Conservation (phyloP, 805 yeast species). For the Candida tibetensis region DNA sequence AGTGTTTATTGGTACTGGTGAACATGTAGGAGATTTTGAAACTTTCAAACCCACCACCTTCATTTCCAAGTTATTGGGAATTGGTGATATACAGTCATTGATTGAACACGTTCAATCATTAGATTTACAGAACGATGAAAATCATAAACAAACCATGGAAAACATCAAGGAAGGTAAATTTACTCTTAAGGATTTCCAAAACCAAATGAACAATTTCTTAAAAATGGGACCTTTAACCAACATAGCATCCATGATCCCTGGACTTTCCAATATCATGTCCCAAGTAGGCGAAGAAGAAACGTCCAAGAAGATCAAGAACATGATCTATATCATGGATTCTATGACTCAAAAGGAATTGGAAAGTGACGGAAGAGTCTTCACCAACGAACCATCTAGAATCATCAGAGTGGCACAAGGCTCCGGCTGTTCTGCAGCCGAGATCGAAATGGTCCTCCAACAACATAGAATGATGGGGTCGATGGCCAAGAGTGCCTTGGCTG, state of each 20-base stretch:
- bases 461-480: slow-evolving; percentile 91
- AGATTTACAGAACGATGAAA: slow-evolving; percentile 59
- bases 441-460: slow-evolving; percentile 87
- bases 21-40: slow-evolving; percentile 90
- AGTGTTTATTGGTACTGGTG: slow-evolving; percentile 97
- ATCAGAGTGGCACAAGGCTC: slow-evolving; percentile 92
- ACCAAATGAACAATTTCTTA: slow-evolving; percentile 91
- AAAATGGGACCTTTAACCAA: slow-evolving; percentile 96
- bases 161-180: slow-evolving; percentile 94
- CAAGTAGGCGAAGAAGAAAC: slow-evolving; percentile 93
- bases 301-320: slow-evolving; percentile 73
- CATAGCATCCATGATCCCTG: slow-evolving; percentile 93
- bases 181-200: slow-evolving; percentile 85
- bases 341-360: slow-evolving; percentile 92
- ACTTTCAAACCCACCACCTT: slow-evolving; percentile 86
- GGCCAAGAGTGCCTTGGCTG: slow-evolving; percentile 71
- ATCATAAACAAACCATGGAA: slow-evolving; percentile 86
- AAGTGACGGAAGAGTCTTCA: slow-evolving; percentile 79
- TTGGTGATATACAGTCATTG: slow-evolving; percentile 91
- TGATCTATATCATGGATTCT: slow-evolving; percentile 91
- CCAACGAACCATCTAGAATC: slow-evolving; percentile 78
- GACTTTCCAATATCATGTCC: slow-evolving; percentile 77
- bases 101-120: slow-evolving; percentile 91
- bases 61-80: slow-evolving; percentile 87
- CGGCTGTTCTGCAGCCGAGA: slow-evolving; percentile 89